These are phyloP conservation scores for Cucurbita moschata DNA, from an alignment of 306 rosid species.

Conservation along the genomic window DNA sequence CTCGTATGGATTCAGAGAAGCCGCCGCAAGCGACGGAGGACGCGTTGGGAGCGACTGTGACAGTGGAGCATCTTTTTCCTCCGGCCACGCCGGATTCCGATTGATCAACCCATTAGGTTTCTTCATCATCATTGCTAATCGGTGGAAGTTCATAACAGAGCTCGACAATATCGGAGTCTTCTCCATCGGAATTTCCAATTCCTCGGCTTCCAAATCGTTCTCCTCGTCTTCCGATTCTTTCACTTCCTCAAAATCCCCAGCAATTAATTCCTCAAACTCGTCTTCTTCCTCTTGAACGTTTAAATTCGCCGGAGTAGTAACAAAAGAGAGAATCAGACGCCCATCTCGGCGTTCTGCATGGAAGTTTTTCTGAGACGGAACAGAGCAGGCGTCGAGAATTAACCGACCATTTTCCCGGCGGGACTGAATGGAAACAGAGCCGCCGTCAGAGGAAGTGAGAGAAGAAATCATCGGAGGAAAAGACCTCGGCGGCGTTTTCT, in stretches of 20 bases:
- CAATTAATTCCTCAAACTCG: neutral
- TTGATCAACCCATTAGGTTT: conserved; percentile 37
- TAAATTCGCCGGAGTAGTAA: neutral
- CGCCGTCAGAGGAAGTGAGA: neutral
- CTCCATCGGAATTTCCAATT: conserved; percentile 16
- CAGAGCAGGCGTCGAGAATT: neutral
- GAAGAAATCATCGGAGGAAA: conserved; percentile 11
- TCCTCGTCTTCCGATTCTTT: neutral
- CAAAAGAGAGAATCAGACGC: neutral
- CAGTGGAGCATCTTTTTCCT: conserved; percentile 18
- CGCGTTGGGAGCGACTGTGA: conserved; percentile 56
- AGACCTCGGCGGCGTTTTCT: neutral
- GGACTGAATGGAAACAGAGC: neutral
- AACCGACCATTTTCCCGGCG: conserved; percentile 11
- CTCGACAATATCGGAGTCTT: neutral
- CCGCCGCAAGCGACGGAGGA: conserved; percentile 16
- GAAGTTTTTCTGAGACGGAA: neutral
- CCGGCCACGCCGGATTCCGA: conserved; percentile 36
- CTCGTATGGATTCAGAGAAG: conserved; percentile 51
- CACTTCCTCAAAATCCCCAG: neutral
- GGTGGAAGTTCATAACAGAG: conserved; percentile 21
- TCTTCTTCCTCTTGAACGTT: neutral
- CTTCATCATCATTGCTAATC: conserved; percentile 36
- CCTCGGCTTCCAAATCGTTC: conserved; percentile 7
- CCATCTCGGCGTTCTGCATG: conserved; percentile 2